These are phyloP conservation scores for Taphrina pruni DNA, from an alignment of 1,139 yeast genomes.

Conservation along the genomic window DNA sequence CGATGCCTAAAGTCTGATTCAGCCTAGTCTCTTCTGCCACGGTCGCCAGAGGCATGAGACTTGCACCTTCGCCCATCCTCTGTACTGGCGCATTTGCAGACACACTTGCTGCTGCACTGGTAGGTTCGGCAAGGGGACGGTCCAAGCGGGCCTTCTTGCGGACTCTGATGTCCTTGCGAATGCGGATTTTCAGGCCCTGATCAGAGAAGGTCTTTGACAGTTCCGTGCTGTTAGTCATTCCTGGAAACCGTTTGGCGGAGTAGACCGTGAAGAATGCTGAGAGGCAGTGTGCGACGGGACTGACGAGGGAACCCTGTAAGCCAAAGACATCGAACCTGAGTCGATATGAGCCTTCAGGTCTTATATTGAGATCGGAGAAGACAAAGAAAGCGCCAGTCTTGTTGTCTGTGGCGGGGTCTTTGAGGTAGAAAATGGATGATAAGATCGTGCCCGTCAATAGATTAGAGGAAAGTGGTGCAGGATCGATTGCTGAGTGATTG, in stretches of 20 bases:
- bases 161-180: slow-evolving; percentile 35
- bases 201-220: slow-evolving; percentile 36
- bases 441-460: slow-evolving; percentile 29
- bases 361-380: slow-evolving; percentile 51
- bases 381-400: slow-evolving; percentile 48
- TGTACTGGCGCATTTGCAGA: not conserved
- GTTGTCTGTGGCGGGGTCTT: slow-evolving; percentile 20
- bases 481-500: not conserved
- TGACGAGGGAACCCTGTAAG: not conserved
- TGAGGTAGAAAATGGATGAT: slow-evolving; percentile 29
- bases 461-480: slow-evolving; percentile 13
- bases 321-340: slow-evolving; percentile 50
- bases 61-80: not conserved
- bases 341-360: slow-evolving; percentile 52
- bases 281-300: slow-evolving; percentile 46
- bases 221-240: slow-evolving; percentile 46
- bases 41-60: slow-evolving; percentile 13
- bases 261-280: slow-evolving; percentile 51
- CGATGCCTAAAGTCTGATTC: not conserved
- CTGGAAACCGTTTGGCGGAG: slow-evolving; percentile 54
- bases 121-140: not conserved
- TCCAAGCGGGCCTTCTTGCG: slow-evolving; percentile 26
- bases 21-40: slow-evolving; percentile 12
- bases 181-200: slow-evolving; percentile 36
- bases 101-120: not conserved